A percentile compares a stretch with the other conserved stretches of the same genome.
phyloP scores from a whole-genome alignment of 2,329 filamentous ascomycete genomes.

The Mycosphaerella sp. region DNA sequence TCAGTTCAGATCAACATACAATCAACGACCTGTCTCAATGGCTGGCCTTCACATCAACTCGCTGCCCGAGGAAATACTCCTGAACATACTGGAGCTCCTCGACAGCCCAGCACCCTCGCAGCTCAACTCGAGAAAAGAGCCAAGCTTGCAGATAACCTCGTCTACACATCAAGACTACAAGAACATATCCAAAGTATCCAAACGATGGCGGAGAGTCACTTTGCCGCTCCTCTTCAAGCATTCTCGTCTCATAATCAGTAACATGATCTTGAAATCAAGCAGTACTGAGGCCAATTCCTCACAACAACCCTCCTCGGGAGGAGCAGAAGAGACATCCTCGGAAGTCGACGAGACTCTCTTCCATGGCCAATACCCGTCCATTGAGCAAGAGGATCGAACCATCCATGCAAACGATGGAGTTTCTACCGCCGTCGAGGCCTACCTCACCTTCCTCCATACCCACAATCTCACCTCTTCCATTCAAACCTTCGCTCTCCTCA shows the following conservation, averaged over 20 bases:
- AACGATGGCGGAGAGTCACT: constrained; percentile 47
- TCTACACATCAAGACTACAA: constrained; percentile 42
- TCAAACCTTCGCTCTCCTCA: constrained; percentile 44
- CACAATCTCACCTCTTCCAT: constrained; percentile 28
- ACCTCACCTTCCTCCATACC: constrained; percentile 20
- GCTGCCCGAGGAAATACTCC: constrained; percentile 57
- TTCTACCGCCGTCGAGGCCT: constrained; percentile 13
- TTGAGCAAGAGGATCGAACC: constrained; percentile 22
- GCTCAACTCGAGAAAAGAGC: constrained; percentile 46
- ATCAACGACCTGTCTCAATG: background rate
- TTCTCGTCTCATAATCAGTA: constrained; percentile 34
- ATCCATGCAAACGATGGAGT: background rate
- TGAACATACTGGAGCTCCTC: constrained; percentile 52
- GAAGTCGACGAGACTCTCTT: background rate
- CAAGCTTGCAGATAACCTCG: constrained; percentile 39
- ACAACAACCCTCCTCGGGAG: background rate
- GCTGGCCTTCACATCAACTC: constrained; percentile 17
- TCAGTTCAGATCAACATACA: too few species aligned
- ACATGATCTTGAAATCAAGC: background rate
- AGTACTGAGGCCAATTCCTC: background rate
- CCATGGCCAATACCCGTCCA: constrained; percentile 7
- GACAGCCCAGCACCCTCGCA: constrained; percentile 47
- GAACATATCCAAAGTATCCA: constrained; percentile 49
- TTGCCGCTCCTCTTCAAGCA: constrained; percentile 55
- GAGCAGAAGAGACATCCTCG: too few species aligned